Evolutionary conservation across 352 stramenopile genomes (phyloP), one percentile per base, ranked within the genome.

Genomic region (Pythium utonaiense): DNA sequence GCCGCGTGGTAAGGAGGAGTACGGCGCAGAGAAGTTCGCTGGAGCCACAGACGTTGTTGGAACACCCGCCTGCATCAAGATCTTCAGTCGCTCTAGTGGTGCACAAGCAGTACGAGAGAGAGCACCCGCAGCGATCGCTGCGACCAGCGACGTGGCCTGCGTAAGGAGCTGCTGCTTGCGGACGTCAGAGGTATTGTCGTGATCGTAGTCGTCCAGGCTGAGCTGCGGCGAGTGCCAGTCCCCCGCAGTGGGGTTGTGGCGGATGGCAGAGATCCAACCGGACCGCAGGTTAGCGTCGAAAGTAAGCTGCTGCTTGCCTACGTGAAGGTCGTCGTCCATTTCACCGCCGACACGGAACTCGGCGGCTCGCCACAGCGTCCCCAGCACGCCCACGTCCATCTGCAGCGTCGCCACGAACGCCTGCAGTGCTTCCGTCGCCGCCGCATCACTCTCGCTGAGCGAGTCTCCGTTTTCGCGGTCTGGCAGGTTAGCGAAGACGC

Each of bases 81-180:
- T 91, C 52, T 95, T 95, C 10, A 95, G 53, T 0, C 86, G 76
- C 57, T 95, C 86, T 3, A 95, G 62, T 12, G 86, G 86, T 5
- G 86, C 86, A 55, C 74, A 88, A 10, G 71, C 74, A 8, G 83
- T 90, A 25, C 86, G 79, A 8, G 77, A 75, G 14, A 91, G 55
- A 13, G 67, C 71, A n/a, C 83, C 82, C 25, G 83, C 78, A 0
- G 76, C 60, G 38, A 95, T 91, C 14, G 86, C 82, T 6, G 83
- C 83, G 9, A 62, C 63, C 30, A 89, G 78, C 3, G 81, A 86
- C 34, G 80, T 77, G 14, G 70, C 40, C 30, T 93, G 80, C 0
- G 57, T 64, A 41, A 60, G 62, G 0, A 78, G 24, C 44, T 57
- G 60, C 55, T 52, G 25, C 31, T 53, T 60, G 67, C 74, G 21